Conservation (phyloP, 495 filamentous ascomycete species). For the Xylaria sp. region DNA sequence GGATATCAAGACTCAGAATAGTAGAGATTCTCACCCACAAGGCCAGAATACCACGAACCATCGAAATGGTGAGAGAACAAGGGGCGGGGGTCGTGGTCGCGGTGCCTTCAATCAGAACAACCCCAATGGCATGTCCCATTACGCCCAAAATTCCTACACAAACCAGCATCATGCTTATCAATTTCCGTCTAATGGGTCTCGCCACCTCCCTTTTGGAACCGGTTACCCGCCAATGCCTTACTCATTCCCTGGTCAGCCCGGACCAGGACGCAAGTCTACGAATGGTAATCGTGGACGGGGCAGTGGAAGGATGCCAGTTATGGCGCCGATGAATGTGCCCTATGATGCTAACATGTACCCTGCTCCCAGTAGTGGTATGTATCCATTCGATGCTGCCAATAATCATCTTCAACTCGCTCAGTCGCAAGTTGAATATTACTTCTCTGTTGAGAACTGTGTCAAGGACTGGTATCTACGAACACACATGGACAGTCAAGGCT, state of each 20-base stretch:
- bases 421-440: slow-evolving; percentile 89
- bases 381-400: slow-evolving; percentile 1
- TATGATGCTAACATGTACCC: slow-evolving; percentile 60
- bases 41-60: slow-evolving; percentile 31
- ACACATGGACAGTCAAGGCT: slow-evolving; percentile 94
- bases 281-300: slow-evolving; percentile 34
- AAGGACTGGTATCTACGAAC: slow-evolving; percentile 89
- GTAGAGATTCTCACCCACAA: slow-evolving; percentile 33
- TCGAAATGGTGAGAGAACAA: slow-evolving; percentile 31
- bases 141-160: slow-evolving; percentile 26
- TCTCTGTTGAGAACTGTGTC: slow-evolving; percentile 94
- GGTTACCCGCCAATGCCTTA: slow-evolving; percentile 42
- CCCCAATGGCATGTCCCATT: slow-evolving; percentile 34
- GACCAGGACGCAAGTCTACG: slow-evolving; percentile 28
- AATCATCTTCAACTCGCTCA: slow-evolving; percentile 25
- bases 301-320: slow-evolving; percentile 30
- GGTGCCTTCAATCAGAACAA: slow-evolving; percentile 36
- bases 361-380: slow-evolving; percentile 56
- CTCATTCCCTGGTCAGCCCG: slow-evolving; percentile 33
- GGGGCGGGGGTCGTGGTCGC: slow-evolving; percentile 36
- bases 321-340: slow-evolving; percentile 47
- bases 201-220: slow-evolving; percentile 51
- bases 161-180: slow-evolving; percentile 27
- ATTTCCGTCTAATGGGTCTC: slow-evolving; percentile 38
- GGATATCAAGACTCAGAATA: slow-evolving; percentile 29